These are phyloP conservation scores for Mucor ambiguus DNA, from an alignment of 371 early-diverging fungal species.

Conservation along the genomic window DNA sequence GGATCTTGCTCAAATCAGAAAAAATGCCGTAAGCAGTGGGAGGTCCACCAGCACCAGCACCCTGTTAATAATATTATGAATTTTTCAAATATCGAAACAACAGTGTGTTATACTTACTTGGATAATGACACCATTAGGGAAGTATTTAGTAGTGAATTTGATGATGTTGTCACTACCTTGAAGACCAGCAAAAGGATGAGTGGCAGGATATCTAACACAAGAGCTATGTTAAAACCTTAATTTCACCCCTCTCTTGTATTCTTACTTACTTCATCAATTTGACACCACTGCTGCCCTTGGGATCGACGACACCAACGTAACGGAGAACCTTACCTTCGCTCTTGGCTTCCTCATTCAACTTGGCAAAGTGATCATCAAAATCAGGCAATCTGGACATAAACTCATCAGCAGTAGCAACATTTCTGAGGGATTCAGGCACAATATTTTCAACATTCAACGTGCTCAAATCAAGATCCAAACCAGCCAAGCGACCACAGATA, in stretches of 20 bases:
- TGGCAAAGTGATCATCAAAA: slow-evolving; percentile 84
- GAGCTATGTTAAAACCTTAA: neutral
- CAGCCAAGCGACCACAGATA: slow-evolving; percentile 90
- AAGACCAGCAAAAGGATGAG: slow-evolving; percentile 93
- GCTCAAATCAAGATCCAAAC: slow-evolving; percentile 75
- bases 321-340: slow-evolving; percentile 79
- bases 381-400: slow-evolving; percentile 84
- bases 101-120: slow-evolving; percentile 44
- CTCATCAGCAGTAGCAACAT: slow-evolving; percentile 69
- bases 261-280: slow-evolving; percentile 67
- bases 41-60: slow-evolving; percentile 96
- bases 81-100: neutral
- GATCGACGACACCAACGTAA: slow-evolving; percentile 92
- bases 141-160: slow-evolving; percentile 91
- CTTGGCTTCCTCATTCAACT: slow-evolving; percentile 76
- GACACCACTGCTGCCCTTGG: slow-evolving; percentile 69
- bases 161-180: slow-evolving; percentile 96
- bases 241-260: neutral
- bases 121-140: slow-evolving; percentile 92
- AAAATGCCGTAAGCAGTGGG: slow-evolving; percentile 97
- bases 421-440: slow-evolving; percentile 84
- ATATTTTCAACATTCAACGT: slow-evolving; percentile 90
- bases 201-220: slow-evolving; percentile 66
- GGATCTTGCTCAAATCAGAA: slow-evolving; percentile 84
- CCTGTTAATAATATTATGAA: slow-evolving; percentile 34